Evolutionary conservation across 164 flowering plant species (phyloP), one percentile per base, ranked within the genome.

Genomic region (Hamamelis virginiana): DNA sequence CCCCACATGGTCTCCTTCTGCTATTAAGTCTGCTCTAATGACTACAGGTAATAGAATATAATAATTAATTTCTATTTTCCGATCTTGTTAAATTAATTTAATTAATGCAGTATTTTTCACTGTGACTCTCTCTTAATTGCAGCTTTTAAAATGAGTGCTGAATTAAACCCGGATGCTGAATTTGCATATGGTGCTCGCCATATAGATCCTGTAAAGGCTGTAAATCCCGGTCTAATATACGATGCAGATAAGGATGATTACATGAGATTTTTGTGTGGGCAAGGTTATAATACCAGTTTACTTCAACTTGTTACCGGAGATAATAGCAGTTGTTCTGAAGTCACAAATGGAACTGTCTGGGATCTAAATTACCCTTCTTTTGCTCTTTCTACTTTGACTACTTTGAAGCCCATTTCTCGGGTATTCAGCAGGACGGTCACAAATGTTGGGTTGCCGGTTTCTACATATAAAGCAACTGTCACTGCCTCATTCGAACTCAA

Each of bases 1-100:
- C 63, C 89, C 86, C 5, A 66, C 69, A 10, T 86, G 86, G 89
- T 82, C 87, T 41, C 84, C 87, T 57, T 79, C 86, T 3, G 84
- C 86, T 15, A 69, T 85, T 44, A 80, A 76, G 43, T 85, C 88
- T 33, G 84, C 86, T 45, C 75, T 85, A 1, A 83, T 85, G 85
- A 85, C 89, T 1, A 80, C 89, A 0, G 86, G 89, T 85, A 75
- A 71, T 21, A 8, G 12, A 47, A 9, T 18, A 16, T 41, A 44
- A 23, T 0, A 22, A 18, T 12, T 38, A 28, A 6, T 28, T 14
- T 48, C 1, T 10, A 59, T 55, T 9, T 74, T 64, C 45, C 28
- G 16, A 51, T 26, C 11, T 28, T 8, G 22, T 4, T 22, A 18
- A 51, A 18, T 44, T 28, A 41, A 1, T 21, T 2, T 6, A 33